Evolutionary conservation across 306 rosid species (phyloP), one percentile per base, ranked within the genome.

Genomic region (Lablab purpureus): DNA sequence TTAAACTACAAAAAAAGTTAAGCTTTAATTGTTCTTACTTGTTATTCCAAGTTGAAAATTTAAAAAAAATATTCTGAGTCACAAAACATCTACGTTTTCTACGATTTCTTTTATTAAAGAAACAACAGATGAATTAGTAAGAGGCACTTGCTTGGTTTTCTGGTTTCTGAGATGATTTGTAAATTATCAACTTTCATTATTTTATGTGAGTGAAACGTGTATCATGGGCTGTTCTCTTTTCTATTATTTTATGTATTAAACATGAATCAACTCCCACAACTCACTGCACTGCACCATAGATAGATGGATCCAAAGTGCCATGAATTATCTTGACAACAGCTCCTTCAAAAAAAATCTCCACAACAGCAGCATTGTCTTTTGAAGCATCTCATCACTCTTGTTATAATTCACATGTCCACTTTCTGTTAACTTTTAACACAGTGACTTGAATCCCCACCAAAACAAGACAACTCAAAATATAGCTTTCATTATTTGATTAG

Each of bases 1-100:
- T 65, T 25, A 32, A 46, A 47, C 65, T 54, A 77, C 67, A 83
- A 71, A 82, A 40, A 71, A 82, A 71, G 79, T 17, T 41, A 34
- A 3, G 13, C 36, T 46, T 64, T 72, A 23, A 30, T 71, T 62
- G 17, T 47, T 66, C 40, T 59, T 10, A 59, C 19, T 28, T 27
- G 17, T 13, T 77, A 22, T 65, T 73, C 74, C 69, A 55, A 45
- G 19, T 64, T 32, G 21, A 52, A 71, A 52, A 30, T n/a, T n/a
- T n/a, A 30, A 10, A 82, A 67, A 21, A 51, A 21, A 18, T 37
- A 37, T 27, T 69, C 59, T 21, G 28, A 21, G 54, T 54, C 25
- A 41, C 45, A 59, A n/a, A n/a, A 63, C 28, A 50, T 13, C 50
- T 25, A 32, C 41, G 23, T 43, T 74, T n/a, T 60, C 70, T 4